Base-by-base conservation (phyloP, 2,329 filamentous ascomycete genomes). In the Ophiostoma tasmaniense region DNA sequence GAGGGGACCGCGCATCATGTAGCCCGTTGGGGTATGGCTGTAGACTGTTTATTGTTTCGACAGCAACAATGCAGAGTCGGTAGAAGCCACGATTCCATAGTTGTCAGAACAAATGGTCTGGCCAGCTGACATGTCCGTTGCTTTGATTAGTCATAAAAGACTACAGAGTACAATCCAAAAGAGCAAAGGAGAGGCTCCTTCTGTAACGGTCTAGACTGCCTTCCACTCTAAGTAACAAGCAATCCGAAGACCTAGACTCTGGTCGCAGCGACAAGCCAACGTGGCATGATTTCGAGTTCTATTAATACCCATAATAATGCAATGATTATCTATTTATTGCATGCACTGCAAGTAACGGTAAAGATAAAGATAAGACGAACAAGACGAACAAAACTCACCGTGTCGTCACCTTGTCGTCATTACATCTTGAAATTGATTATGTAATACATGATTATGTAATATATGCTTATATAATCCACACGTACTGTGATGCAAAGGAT, bases 241-340 rank as follows among this genome's bases (percentile, higher is more conserved):
- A n/a, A n/a, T n/a, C n/a, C n/a, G n/a, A n/a, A n/a, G n/a, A 25
- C 50, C 3, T 25, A 13, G 22, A 52, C 50, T 55, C n/a, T 2
- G n/a, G 50, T 55, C 25, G 50, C 50, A 22, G 50, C 50, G n/a
- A n/a, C n/a, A n/a, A 61, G 25, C 14, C 25, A 25, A 59, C 30
- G 55, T 61, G 55, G 55, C 25, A 61, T 61, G 55, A 61, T 61
- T 25, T 55, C 50, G 55, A 61, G 30, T 25, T 55, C 50, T 28
- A 55, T 28, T 25, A 25, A 28, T 55, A 28, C 25, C 22, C 5
- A 52, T 14, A 14, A 42, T 14, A 42, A 42, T 2, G 13, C n/a
- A n/a, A 42, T 33, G 20, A 52, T 2, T 52, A n/a, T 11, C 13
- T 14, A 42, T 14, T 20, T 17, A 42, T 14, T 3, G 39, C n/a